A percentile compares a stretch with the other conserved stretches of the same genome.
phyloP scores from a whole-genome alignment of 768 basidiomycete species.

The Fomitopsis pulvina region DNA sequence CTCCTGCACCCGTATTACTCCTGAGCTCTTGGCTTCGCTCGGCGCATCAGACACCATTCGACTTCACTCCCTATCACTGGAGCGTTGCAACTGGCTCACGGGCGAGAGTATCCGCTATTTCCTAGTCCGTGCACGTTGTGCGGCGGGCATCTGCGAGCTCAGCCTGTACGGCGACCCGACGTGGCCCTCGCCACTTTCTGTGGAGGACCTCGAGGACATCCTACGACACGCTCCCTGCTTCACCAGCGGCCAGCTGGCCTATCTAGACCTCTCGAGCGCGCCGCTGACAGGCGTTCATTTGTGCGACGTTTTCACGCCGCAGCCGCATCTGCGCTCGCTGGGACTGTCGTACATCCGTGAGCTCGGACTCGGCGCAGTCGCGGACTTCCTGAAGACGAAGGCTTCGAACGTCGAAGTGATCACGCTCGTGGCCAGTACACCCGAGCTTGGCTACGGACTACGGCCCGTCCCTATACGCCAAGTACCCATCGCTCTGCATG shows the following conservation, averaged over 20 bases:
- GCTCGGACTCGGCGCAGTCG: constrained; percentile 57
- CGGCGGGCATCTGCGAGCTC: constrained; percentile 61
- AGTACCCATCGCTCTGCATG: constrained; percentile 71
- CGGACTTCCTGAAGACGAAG: constrained; percentile 60
- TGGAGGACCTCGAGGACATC: constrained; percentile 60
- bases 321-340: constrained; percentile 75
- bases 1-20: constrained; percentile 77
- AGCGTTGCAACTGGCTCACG: constrained; percentile 79
- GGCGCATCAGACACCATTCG: constrained; percentile 57
- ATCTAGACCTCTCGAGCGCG: constrained; percentile 86
- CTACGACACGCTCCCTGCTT: constrained; percentile 77
- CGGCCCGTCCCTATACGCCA: constrained; percentile 45
- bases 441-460: constrained; percentile 59
- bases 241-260: constrained; percentile 62
- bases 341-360: constrained; percentile 83
- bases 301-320: constrained; percentile 44
- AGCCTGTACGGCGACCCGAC: constrained; percentile 88
- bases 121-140: constrained; percentile 60
- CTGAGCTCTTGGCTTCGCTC: constrained; percentile 67
- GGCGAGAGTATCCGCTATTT: constrained; percentile 72
- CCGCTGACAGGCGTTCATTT: constrained; percentile 58
- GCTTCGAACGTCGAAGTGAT: constrained; percentile 81
- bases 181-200: constrained; percentile 65
- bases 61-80: constrained; percentile 75
- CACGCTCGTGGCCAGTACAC: constrained; percentile 69